phyloP scores from a whole-genome alignment of 495 filamentous ascomycete genomes.

The Xylaria nigripes region DNA sequence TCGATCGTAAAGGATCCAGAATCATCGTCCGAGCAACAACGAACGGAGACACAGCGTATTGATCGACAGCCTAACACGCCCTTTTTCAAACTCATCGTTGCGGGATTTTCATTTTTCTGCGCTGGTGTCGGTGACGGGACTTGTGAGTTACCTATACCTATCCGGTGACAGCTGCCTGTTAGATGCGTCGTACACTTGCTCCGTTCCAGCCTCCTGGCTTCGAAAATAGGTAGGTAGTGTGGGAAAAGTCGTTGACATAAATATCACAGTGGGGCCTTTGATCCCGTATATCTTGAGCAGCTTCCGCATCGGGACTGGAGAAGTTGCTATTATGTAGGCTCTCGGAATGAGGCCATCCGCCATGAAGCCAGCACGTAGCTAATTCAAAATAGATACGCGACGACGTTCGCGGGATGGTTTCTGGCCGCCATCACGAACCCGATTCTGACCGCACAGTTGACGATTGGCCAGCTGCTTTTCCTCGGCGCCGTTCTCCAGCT shows the following conservation, averaged over 20 bases:
- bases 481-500: constrained; percentile 42
- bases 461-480: constrained; percentile 40
- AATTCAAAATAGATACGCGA: constrained; percentile 28
- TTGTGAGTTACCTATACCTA: constrained; percentile 5
- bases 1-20: constrained; percentile 10
- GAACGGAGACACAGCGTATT: constrained; percentile 4
- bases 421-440: constrained; percentile 41
- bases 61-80: constrained; percentile 16
- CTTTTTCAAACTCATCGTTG: constrained; percentile 37
- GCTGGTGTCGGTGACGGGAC: constrained; percentile 49
- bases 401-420: constrained; percentile 42
- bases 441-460: constrained; percentile 35
- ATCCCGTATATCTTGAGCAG: constrained; percentile 46
- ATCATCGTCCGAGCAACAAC: constrained; percentile 5
- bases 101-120: constrained; percentile 46
- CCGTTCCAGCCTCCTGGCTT: background rate
- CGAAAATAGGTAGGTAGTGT: background rate
- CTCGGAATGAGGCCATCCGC: too few relatives aligned
- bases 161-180: background rate
- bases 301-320: constrained; percentile 41
- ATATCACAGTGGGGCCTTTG: constrained; percentile 35
- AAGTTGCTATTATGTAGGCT: constrained; percentile 41
- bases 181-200: background rate
- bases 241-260: background rate
- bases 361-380: background rate